Evolutionary conservation across 1,284 basidiomycete genomes (phyloP).

Genomic region (Cystobasidium pallidum): DNA sequence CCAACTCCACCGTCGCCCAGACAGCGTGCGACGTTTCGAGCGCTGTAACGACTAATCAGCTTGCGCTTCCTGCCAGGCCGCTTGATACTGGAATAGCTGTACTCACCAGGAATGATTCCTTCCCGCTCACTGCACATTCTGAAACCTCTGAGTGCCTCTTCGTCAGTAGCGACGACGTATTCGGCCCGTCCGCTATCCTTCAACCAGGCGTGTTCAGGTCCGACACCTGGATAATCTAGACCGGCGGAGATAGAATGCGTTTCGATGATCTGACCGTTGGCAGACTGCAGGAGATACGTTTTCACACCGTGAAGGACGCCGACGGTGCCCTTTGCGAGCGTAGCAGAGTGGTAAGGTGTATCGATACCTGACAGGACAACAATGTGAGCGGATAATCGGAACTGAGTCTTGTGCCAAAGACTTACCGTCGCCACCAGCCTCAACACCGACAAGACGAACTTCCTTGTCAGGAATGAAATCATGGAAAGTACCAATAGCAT

Average conservation of each 20-base stretch:
- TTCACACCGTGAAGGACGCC: constrained; percentile 95
- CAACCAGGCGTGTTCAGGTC: constrained; percentile 95
- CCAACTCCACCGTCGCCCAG: constrained; percentile 84
- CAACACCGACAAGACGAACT: constrained; percentile 87
- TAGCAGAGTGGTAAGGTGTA: constrained; percentile 86
- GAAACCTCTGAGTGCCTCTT: constrained; percentile 90
- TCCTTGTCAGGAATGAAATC: constrained; percentile 85
- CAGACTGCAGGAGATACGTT: constrained; percentile 90
- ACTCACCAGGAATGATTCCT: constrained; percentile 89
- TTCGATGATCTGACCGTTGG: constrained; percentile 89
- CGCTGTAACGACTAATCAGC: constrained; percentile 58
- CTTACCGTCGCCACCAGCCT: constrained; percentile 83
- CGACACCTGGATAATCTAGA: constrained; percentile 86
- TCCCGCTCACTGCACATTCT: constrained; percentile 86
- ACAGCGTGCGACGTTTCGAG: constrained; percentile 95
- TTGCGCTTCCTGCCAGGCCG: not conserved
- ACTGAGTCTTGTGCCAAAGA: not conserved
- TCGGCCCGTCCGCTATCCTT: constrained; percentile 92
- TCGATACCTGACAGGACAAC: constrained; percentile 65
- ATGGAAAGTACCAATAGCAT: constrained; percentile 96
- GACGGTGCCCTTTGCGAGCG: constrained; percentile 82
- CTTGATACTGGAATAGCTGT: not conserved
- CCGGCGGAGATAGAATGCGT: constrained; percentile 98
- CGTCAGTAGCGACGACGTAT: constrained; percentile 90
- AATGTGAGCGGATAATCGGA: not conserved